Evolutionary conservation across 2,329 filamentous ascomycete species (phyloP).

Genomic region (Acarospora socialis): DNA sequence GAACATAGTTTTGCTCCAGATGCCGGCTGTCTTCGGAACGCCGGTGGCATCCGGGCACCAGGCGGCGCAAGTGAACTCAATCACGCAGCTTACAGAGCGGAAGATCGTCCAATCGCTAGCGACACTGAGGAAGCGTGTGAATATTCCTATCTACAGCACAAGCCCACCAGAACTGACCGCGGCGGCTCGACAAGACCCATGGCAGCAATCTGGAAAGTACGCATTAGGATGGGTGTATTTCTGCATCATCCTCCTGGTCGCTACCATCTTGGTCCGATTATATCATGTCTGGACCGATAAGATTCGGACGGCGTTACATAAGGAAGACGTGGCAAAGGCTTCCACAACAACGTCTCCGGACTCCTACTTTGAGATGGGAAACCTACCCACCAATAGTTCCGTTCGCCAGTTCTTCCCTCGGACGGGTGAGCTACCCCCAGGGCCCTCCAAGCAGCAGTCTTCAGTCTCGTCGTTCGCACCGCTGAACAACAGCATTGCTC

Average conservation of each 20-base stretch:
- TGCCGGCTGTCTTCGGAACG: too few species aligned
- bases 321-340: constrained; percentile 55
- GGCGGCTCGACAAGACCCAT: constrained; percentile 55
- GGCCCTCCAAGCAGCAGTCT: constrained; percentile 47
- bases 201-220: constrained; percentile 71
- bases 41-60: too few species aligned
- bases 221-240: constrained; percentile 82
- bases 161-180: constrained; percentile 41
- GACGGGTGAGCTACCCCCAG: constrained; percentile 41
- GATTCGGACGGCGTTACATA: constrained; percentile 76
- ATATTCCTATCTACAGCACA: constrained; percentile 40
- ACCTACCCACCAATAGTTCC: constrained; percentile 44
- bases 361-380: constrained; percentile 47
- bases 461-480: constrained; percentile 60
- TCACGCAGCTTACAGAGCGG: too few species aligned
- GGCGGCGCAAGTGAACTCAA: too few species aligned
- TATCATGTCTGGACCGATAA: constrained; percentile 92
- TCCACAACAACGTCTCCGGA: constrained; percentile 41
- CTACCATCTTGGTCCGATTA: constrained; percentile 55
- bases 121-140: constrained; percentile 34
- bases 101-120: constrained; percentile 13
- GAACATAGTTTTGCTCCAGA: too few species aligned
- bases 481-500: constrained; percentile 65
- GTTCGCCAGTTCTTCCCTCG: constrained; percentile 65
- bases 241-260: constrained; percentile 53